Evolutionary conservation across 257 asterid species (phyloP), one percentile per base, ranked within the genome.

Genomic region (Mentha longifolia): DNA sequence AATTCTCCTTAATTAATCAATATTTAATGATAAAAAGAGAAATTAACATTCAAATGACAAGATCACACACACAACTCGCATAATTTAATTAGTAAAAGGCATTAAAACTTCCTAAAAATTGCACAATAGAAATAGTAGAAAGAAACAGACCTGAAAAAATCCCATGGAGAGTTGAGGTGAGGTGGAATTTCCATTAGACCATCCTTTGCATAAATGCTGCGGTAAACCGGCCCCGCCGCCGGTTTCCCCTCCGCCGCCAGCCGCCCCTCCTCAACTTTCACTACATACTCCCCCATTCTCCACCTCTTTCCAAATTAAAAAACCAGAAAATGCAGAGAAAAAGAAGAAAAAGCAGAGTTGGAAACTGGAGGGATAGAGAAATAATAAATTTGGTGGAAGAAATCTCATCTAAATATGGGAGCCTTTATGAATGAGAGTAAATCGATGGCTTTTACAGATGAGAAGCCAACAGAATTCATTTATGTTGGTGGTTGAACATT

Each of bases 201-300:
- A 72, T 89, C 84, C 73, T 87, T 86, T 13, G 97, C 89, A 61
- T 85, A 89, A 73, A 86, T 77, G 81, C 82, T 76, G 50, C 97
- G 76, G 61, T 83, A 91, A 50, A 86, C 96, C 10, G 95, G 87
- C 62, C 97, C 97, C 5, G 86, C 93, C 15, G 97, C 78, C 0
- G 93, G 87, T 81, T 70, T 87, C 41, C 88, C 91, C 3, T 79
- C 65, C 2, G 65, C 63, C 25, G 82, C 81, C 15, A 76, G 64
- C 57, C 79, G 72, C 11, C 66, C 86, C 64, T 92, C 96, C 76
- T 83, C 90, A 50, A 89, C 96, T 78, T 92, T 81, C 58, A 89
- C 93, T 15, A 45, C 57, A 37, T 76, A 91, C 15, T 80, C 86
- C 65, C 76, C 81, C 95, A 86, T 86, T 78, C 9, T 7, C 8